These are phyloP conservation scores for Cicer pinnatifidum DNA, from an alignment of 306 rosid species.

Conservation along the genomic window DNA sequence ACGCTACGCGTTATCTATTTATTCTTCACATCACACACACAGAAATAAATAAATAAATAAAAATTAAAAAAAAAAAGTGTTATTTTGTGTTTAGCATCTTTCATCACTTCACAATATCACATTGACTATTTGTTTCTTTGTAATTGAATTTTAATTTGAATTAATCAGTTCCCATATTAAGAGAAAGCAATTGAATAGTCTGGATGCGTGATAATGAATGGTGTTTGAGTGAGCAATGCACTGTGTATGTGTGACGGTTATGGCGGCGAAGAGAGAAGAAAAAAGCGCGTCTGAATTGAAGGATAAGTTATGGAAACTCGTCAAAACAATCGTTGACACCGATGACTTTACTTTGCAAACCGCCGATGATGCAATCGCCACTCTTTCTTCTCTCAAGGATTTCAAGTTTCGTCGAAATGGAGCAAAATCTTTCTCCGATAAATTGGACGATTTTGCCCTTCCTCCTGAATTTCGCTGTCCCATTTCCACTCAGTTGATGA, in stretches of 20 bases:
- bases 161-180: too few species aligned
- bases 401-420: constrained; percentile 36
- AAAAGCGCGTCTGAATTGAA: constrained; percentile 51
- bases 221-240: neutral
- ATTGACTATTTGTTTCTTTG: too few species aligned
- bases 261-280: constrained; percentile 49
- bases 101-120: too few species aligned
- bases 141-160: too few species aligned
- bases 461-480: constrained; percentile 77
- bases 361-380: constrained; percentile 59
- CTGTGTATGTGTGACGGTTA: constrained; percentile 15
- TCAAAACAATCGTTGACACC: constrained; percentile 53
- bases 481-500: constrained; percentile 74
- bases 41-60: too few species aligned
- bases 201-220: neutral
- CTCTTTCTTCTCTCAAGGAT: constrained; percentile 56
- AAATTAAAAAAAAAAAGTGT: neutral
- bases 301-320: constrained; percentile 52
- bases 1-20: constrained; percentile 29
- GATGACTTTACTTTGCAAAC: constrained; percentile 48
- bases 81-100: too few species aligned
- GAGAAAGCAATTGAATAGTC: too few species aligned
- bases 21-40: neutral
- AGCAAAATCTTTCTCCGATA: constrained; percentile 22
- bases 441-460: constrained; percentile 39